Base-by-base conservation (phyloP, 2,329 filamentous ascomycete species). In the Clarireedia monteithiana region DNA sequence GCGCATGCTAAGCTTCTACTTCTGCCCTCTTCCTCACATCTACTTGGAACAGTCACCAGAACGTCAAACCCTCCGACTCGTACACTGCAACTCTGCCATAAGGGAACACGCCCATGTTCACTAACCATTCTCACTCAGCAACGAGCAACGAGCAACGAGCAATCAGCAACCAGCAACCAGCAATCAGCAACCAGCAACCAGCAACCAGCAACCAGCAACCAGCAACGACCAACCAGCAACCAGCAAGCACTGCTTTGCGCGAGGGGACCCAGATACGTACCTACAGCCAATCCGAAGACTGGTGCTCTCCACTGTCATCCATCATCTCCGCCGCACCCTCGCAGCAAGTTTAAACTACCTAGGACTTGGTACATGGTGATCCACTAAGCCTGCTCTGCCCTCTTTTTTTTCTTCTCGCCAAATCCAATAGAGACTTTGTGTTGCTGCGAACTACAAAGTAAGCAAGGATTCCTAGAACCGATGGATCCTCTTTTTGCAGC, bases 401-500 rank as follows among this genome's bases (percentile, higher is more conserved):
- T 30, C 49, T 44, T 40, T 17, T 20, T 42, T 12, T 20, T 14
- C 42, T 34, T 30, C 10, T 46, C 4, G 12, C n/a, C n/a, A 6
- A 42, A 42, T 42, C 4, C 6, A 15, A 42, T 14, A 46, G 17
- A 26, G 9, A 24, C 23, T 34, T 53, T 38, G 15, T 12, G 7
- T 36, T 49, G 34, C 36, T 50, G 38, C 38, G 46, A 55, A 55
- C 46, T 26, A n/a, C n/a, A n/a, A n/a, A n/a, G n/a, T n/a, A 42
- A 46, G 45, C 36, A 50, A 55, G 52, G 52, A 36, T 54, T 54
- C 45, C 24, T 17, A 42, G 52, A 49, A 49, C 45, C 15, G 51
- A 54, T 54, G 45, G 45, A 42, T 55, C 48, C 46, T 30, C 10
- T 34, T 34, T 20, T 14, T 5, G 14, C 30, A 44, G 46, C 46